Conservation (phyloP, 495 filamentous ascomycete genomes). For the Neurospora sublineolata region DNA sequence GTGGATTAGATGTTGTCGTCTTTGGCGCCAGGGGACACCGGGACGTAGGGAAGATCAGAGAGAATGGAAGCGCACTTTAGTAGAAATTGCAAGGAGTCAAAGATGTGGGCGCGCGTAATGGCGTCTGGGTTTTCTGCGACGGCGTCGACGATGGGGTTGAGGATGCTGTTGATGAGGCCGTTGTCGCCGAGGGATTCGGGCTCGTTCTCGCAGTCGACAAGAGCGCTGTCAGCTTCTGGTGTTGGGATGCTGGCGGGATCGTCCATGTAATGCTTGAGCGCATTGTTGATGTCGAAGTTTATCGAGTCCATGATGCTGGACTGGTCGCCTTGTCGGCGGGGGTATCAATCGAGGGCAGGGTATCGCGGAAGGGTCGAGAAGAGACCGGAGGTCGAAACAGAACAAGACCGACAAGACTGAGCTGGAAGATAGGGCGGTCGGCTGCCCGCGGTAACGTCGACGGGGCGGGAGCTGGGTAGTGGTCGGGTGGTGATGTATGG, state of each 20-base stretch:
- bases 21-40: neutral
- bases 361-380: neutral
- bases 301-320: slow-evolving; percentile 52
- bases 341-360: slow-evolving; percentile 8
- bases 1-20: slow-evolving; percentile 4
- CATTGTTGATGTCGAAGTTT: slow-evolving; percentile 89
- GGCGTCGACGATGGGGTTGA: slow-evolving; percentile 89
- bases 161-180: slow-evolving; percentile 64
- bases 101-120: slow-evolving; percentile 60
- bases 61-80: slow-evolving; percentile 82
- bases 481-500: neutral
- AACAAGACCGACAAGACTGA: neutral
- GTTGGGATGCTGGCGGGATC: slow-evolving; percentile 75
- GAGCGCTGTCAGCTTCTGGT: slow-evolving; percentile 71
- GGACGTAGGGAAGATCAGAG: slow-evolving; percentile 18
- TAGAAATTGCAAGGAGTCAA: slow-evolving; percentile 90
- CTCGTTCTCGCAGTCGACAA: slow-evolving; percentile 86
- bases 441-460: neutral
- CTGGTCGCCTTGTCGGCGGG: slow-evolving; percentile 9
- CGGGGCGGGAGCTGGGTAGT: neutral
- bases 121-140: slow-evolving; percentile 86
- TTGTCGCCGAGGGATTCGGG: slow-evolving; percentile 68
- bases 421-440: neutral
- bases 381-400: slow-evolving; percentile 8
- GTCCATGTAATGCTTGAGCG: slow-evolving; percentile 89